These are phyloP conservation scores for Antrodiella citrinella DNA, from an alignment of 768 basidiomycete species.

Conservation along the genomic window DNA sequence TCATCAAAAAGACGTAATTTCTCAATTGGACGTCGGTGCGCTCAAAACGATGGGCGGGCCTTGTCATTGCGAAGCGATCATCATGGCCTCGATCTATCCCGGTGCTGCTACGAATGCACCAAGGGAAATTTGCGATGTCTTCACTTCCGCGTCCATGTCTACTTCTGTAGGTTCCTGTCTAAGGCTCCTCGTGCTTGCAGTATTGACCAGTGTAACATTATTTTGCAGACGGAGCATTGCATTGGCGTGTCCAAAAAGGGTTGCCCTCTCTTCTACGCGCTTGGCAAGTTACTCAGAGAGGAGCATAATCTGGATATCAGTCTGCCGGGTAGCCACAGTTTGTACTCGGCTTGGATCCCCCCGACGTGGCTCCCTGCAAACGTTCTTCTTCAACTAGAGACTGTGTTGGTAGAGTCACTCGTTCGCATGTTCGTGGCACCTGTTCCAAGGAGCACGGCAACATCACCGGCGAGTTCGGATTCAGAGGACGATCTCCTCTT, in stretches of 20 bases:
- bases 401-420: no score
- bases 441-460: no score
- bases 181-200: not conserved
- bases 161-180: not conserved
- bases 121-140: not conserved
- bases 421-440: no score
- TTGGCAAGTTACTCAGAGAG: not conserved
- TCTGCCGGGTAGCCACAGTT: not conserved
- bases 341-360: not conserved
- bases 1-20: not conserved
- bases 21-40: not conserved
- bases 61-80: not conserved
- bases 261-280: not conserved
- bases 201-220: not conserved
- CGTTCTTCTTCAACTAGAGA: no score
- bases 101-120: not conserved
- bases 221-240: not conserved
- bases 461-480: no score
- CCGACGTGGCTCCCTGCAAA: not conserved
- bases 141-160: no score
- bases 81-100: not conserved
- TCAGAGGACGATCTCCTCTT: no score
- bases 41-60: not conserved
- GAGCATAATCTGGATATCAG: not conserved
- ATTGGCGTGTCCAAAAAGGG: not conserved